These are phyloP conservation scores for Gelatoporia subvermispora DNA, from an alignment of 768 basidiomycete species.

Conservation along the genomic window DNA sequence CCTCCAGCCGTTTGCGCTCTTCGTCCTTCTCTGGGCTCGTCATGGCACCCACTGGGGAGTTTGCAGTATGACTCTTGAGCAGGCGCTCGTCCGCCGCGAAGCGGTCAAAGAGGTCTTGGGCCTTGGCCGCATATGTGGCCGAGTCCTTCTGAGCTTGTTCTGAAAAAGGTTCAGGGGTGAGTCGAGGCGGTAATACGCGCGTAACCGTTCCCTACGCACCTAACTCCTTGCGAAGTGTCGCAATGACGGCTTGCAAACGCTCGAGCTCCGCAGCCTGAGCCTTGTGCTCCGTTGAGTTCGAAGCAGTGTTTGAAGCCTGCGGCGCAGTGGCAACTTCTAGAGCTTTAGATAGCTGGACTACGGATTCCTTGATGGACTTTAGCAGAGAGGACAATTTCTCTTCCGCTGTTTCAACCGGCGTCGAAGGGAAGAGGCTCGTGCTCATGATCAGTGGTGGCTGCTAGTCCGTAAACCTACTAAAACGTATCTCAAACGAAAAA, in stretches of 20 bases:
- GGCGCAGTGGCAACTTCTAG: conserved; percentile 21
- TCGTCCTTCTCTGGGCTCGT: conserved; percentile 47
- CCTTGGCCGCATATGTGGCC: conserved; percentile 18
- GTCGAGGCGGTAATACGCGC: not conserved
- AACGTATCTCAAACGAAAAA: conserved; percentile 23
- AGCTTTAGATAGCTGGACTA: conserved; percentile 7
- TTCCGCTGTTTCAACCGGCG: conserved; percentile 19
- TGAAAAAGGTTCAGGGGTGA: conserved; percentile 17
- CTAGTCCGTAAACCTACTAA: conserved; percentile 20
- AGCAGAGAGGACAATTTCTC: conserved; percentile 22
- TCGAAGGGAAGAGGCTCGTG: conserved; percentile 22
- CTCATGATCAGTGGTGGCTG: conserved; percentile 22
- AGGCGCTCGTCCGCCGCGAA: conserved; percentile 41
- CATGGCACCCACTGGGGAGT: conserved; percentile 51
- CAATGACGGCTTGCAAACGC: conserved; percentile 46
- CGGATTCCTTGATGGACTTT: conserved; percentile 18
- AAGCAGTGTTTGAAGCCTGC: conserved; percentile 5
- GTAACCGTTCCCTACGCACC: conserved; percentile 36
- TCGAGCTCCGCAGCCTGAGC: conserved; percentile 33
- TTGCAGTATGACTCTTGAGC: conserved; percentile 27
- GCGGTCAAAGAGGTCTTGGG: conserved; percentile 52
- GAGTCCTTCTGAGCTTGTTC: conserved; percentile 46
- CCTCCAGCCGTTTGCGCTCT: conserved; percentile 49
- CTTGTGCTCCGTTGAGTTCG: not conserved
- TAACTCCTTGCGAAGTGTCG: conserved; percentile 50